Base-by-base conservation (phyloP, 495 filamentous ascomycete species). In the Aspergillus asperescens region DNA sequence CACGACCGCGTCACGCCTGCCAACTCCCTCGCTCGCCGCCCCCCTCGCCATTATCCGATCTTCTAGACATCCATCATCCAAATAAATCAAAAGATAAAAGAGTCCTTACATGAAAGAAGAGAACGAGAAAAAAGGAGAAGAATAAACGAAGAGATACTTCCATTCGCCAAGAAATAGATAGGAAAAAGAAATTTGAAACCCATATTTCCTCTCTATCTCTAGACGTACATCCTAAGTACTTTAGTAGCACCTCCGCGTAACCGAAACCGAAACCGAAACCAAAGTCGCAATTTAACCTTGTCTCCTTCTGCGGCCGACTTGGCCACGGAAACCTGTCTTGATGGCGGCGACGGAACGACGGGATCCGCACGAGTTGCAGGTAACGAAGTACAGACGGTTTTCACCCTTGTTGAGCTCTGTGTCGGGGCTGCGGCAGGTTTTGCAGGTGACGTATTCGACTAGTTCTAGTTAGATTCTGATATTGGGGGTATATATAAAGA, bases 371-470 rank as follows among this genome's bases (percentile, higher is more conserved):
- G 86, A 89, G 76, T 90, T 89, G 77, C 84, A 88, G 25, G 83
- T 88, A 54, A 89, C 82, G 77, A 88, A 87, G 68, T 85, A 87
- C 49, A 95, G 79, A 77, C 93, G 88, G 77, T 96, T 98, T 75
- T 98, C 93, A 68, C 94, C 93, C 77, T 97, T 97, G 79, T 86
- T 92, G 56, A 97, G 83, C 63, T 96, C 92, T 31, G 93, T 97
- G 62, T 96, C 90, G 60, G 91, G 87, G 41, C 86, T 87, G 69
- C 89, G 80, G 78, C 93, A 98, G 24, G 93, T 98, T 74, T 94
- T 95, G 81, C 93, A 98, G 40, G 92, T 95, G 39, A 98, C 93
- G 65, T 98, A 98, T 80, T 97, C 93, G 72, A 95, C 86, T 89
- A 49, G 16, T 50, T 27, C 6, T 10, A 2, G 46, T 65, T 57